Evolutionary conservation across 2,329 filamentous ascomycete genomes (phyloP).

Genomic region (Fusarium acutatum): DNA sequence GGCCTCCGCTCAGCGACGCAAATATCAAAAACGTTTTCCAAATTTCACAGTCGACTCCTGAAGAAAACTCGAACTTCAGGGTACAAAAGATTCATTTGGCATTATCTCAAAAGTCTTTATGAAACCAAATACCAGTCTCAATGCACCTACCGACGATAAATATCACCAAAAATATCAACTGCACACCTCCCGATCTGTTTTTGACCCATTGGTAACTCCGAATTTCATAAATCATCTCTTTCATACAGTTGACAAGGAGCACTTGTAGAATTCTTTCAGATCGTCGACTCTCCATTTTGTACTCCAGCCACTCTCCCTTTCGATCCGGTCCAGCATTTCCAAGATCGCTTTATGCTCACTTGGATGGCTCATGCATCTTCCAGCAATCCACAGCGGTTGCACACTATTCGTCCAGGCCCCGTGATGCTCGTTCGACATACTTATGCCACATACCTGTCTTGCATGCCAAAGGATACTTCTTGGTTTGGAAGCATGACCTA

Average conservation of each 20-base stretch:
- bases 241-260: conserved; percentile 16
- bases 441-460: conserved; percentile 61
- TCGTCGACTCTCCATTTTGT: conserved; percentile 63
- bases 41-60: background rate
- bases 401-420: conserved; percentile 64
- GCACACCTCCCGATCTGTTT: too few species aligned
- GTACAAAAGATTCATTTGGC: fast-evolving
- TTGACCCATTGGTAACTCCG: background rate
- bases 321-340: conserved; percentile 57
- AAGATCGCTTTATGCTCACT: conserved; percentile 54
- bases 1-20: background rate
- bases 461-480: conserved; percentile 60
- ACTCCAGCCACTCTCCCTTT: conserved; percentile 61
- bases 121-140: background rate
- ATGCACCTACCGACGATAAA: background rate
- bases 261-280: conserved; percentile 54
- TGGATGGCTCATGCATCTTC: conserved; percentile 59
- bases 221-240: background rate
- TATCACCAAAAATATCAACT: background rate
- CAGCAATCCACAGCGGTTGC: conserved; percentile 63
- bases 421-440: conserved; percentile 60
- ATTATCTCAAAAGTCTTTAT: background rate
- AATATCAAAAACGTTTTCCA: background rate
- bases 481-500: conserved; percentile 54
- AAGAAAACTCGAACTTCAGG: too few species aligned